Evolutionary conservation across 2,329 filamentous ascomycete species (phyloP), one percentile per base, ranked within the genome.

Genomic region (Hirsutella rhossiliensis): DNA sequence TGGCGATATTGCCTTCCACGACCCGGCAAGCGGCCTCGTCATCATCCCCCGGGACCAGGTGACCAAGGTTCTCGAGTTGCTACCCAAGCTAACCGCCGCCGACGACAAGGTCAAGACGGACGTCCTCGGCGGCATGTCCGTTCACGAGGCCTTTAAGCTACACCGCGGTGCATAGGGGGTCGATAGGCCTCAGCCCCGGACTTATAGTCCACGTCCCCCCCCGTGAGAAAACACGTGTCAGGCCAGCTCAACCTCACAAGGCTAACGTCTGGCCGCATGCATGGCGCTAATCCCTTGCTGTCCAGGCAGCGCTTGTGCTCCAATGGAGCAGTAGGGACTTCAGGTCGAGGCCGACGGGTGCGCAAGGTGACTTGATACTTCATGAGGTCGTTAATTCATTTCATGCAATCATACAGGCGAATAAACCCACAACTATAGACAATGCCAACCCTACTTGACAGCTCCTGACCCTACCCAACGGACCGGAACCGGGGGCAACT

Each of bases 1-100:
- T 58, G 80, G 82, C 8, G 84, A 88, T 59, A 69, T 87, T 32
- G 68, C 85, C 39, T 80, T 86, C 60, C 75, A 77, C 45, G 84
- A 88, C 57, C 72, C 77, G 5, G 63, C 67, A n/a, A 83, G 86
- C 50, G 84, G 81, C 1, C 75, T 83, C 1, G 82, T 85, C 12
- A 70, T 76, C 27, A 82, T 88, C 45, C 84, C 84, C 1, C 63
- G 66, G 40, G 71, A 69, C 30, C 74, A 77, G 53, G 57, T 87
- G 11, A 67, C 71, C 11, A 69, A 73, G 40, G 75, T 86, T 18
- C 54, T 85, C 12, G 73, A 75, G 41, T 54, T 86, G 50, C 65
- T 83, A 50, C 78, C 80, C 47, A 46, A 53, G 45, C 55, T 71
- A 32, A 61, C 60, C 6, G 52, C 56, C 5, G 75, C 76, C 34